phyloP scores from a whole-genome alignment of 345 rosid species.

The Citrus mangshanensis region DNA sequence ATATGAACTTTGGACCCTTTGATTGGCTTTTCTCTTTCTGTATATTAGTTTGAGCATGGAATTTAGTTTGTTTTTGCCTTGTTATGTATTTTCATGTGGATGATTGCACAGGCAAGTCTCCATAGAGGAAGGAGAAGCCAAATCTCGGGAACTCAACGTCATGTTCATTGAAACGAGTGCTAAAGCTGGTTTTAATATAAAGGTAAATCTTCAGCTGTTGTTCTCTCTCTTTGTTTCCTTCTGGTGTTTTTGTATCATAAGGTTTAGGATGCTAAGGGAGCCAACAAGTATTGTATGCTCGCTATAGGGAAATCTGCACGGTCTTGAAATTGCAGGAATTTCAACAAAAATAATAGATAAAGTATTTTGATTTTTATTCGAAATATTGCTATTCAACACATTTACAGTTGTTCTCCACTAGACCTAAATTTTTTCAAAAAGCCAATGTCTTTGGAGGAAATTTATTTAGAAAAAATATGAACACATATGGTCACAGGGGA shows the following conservation, averaged over 20 bases:
- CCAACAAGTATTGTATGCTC: background rate
- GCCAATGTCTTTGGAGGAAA: background rate
- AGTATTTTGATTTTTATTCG: no score
- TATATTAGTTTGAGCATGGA: background rate
- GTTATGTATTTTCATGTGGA: background rate
- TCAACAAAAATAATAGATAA: background rate
- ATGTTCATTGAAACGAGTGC: conserved; percentile 33
- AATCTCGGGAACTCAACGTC: conserved; percentile 25
- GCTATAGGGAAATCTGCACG: background rate
- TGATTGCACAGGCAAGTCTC: conserved; percentile 39
- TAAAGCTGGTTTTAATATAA: conserved; percentile 27
- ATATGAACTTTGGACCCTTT: background rate
- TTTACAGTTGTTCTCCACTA: background rate
- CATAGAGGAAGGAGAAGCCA: conserved; percentile 33
- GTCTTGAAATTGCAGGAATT: background rate
- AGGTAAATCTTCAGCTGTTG: conserved; percentile 27
- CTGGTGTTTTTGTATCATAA: background rate
- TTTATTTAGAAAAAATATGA: background rate
- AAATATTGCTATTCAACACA: background rate
- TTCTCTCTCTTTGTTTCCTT: background rate
- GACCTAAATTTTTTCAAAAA: background rate
- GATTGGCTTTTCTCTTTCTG: background rate
- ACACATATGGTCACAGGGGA: no score
- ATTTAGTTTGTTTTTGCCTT: background rate
- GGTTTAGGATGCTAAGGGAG: background rate